A percentile compares a stretch with the other conserved stretches of the same genome.
These are phyloP conservation scores for Pinus taeda DNA, from an alignment of 75 land plant genomes.

Conservation along the genomic window DNA sequence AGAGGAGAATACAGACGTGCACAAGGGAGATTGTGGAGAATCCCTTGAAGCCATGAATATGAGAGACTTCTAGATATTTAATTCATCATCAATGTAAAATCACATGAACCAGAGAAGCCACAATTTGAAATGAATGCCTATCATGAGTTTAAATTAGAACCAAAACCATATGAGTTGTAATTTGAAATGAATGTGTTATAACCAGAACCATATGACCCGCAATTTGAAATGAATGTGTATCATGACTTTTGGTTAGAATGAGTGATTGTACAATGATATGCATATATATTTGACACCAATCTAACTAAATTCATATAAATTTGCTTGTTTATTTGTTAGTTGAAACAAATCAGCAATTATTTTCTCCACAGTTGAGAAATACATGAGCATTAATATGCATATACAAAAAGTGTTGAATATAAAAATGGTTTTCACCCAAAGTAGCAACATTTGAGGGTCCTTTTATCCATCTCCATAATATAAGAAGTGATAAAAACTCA, in stretches of 20 bases:
- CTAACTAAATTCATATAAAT: neutral
- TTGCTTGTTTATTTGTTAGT: slow-evolving; percentile 2
- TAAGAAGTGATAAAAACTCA: neutral
- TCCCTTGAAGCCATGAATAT: too few species aligned
- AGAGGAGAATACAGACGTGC: too few species aligned
- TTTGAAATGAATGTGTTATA: too few species aligned
- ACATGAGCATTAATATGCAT: neutral
- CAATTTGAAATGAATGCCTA: slow-evolving; percentile 7
- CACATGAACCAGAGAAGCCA: too few species aligned
- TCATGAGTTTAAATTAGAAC: neutral
- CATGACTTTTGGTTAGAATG: neutral
- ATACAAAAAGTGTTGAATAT: slow-evolving; percentile 5
- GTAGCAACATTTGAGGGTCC: neutral
- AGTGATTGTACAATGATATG: slow-evolving; percentile 7
- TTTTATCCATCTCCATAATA: neutral
- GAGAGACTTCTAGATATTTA: too few species aligned
- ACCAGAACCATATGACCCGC: too few species aligned
- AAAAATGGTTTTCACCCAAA: neutral
- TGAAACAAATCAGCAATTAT: neutral
- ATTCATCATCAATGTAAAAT: too few species aligned
- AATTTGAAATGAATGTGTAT: neutral
- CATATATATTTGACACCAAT: neutral
- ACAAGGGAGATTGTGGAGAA: too few species aligned
- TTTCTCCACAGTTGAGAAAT: slow-evolving; percentile 11
- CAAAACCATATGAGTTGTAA: too few species aligned